Conservation (phyloP, 805 yeast genomes). For the Pichia exigua region DNA sequence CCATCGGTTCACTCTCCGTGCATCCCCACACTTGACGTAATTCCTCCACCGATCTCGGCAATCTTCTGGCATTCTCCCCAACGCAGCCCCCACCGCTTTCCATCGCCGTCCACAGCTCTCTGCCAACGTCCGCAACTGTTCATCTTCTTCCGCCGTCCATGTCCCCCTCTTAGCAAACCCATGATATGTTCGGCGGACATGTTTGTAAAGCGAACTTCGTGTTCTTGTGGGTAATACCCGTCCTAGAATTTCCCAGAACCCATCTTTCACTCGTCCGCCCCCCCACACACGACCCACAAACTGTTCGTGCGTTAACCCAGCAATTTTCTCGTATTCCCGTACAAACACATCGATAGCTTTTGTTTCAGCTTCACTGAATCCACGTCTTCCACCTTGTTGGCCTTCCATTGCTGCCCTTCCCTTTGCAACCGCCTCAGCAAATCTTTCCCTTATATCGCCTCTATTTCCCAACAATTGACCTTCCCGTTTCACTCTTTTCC, state of each 20-base stretch:
- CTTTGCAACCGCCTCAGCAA: constrained; percentile 38
- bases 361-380: constrained; percentile 58
- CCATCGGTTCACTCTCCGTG: constrained; percentile 77
- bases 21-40: constrained; percentile 83
- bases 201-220: constrained; percentile 86
- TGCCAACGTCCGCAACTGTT: constrained; percentile 52
- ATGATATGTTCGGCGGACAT: constrained; percentile 84
- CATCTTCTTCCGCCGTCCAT: constrained; percentile 84
- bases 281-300: constrained; percentile 86
- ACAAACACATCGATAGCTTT: constrained; percentile 68
- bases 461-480: neutral
- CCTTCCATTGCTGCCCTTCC: constrained; percentile 24
- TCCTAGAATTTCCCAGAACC: constrained; percentile 80
- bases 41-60: constrained; percentile 96
- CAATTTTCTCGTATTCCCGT: constrained; percentile 55
- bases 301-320: constrained; percentile 55
- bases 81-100: constrained; percentile 70
- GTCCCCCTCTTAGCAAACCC: constrained; percentile 81
- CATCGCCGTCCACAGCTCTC: constrained; percentile 72
- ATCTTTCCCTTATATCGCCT: constrained; percentile 22
- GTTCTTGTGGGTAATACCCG: constrained; percentile 78
- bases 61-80: constrained; percentile 96
- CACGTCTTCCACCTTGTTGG: neutral
- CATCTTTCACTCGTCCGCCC: constrained; percentile 75
- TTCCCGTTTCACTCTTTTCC: neutral